phyloP scores from a whole-genome alignment of 257 asterid species.

The Thymus mandschuricus region DNA sequence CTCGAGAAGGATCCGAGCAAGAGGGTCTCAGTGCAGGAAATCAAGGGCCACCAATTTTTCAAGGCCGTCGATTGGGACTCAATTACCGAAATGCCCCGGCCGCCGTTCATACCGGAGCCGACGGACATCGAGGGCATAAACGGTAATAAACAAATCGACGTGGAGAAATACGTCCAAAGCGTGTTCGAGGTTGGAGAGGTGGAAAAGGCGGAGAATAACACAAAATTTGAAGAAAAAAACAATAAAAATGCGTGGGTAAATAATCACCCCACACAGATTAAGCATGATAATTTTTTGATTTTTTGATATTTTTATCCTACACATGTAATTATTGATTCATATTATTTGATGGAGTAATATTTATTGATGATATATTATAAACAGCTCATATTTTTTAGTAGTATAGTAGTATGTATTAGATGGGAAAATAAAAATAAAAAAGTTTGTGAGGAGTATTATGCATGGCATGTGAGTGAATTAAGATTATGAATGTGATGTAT shows the following conservation, averaged over 20 bases:
- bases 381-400: too few relatives aligned
- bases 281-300: constrained; percentile 54
- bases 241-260: constrained; percentile 50
- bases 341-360: too few relatives aligned
- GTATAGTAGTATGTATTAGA: too few relatives aligned
- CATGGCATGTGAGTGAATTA: constrained; percentile 37
- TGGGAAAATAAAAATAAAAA: too few relatives aligned
- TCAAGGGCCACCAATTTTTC: constrained; percentile 70
- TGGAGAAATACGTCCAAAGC: constrained; percentile 70
- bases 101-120: constrained; percentile 80
- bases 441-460: neutral
- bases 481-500: constrained; percentile 28
- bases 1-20: constrained; percentile 76
- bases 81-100: constrained; percentile 66
- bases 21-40: constrained; percentile 56
- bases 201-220: constrained; percentile 33
- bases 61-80: constrained; percentile 69
- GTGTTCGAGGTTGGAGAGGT: constrained; percentile 54
- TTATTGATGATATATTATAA: too few relatives aligned
- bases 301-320: constrained; percentile 37
- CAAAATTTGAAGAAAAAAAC: constrained; percentile 30
- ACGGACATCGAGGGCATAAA: constrained; percentile 52
- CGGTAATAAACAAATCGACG: constrained; percentile 58
- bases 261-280: constrained; percentile 46
- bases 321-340: constrained; percentile 19